Evolutionary conservation across 805 yeast species (phyloP).

Genomic region (Lachancea waltii): DNA sequence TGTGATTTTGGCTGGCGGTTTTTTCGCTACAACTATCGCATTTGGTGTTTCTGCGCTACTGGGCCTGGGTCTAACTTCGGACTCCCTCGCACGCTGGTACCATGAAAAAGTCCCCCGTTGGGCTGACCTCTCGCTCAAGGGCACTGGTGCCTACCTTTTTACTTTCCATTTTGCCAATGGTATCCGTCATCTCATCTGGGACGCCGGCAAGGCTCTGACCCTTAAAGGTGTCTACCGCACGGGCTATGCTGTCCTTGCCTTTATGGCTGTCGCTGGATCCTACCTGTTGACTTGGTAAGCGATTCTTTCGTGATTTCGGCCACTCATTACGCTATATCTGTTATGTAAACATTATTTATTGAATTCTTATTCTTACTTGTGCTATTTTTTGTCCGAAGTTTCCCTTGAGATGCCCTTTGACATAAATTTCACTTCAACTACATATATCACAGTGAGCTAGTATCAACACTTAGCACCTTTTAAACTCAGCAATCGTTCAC

Average conservation of each 20-base stretch:
- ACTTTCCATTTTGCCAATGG: slow-evolving; percentile 85
- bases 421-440: too few relatives aligned
- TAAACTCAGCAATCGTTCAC: not conserved
- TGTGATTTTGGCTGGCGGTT: slow-evolving; percentile 68
- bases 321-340: too few relatives aligned
- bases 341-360: slow-evolving; percentile 5
- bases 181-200: slow-evolving; percentile 92
- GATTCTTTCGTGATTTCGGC: too few relatives aligned
- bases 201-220: slow-evolving; percentile 71
- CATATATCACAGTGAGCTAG: not conserved
- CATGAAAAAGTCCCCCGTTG: slow-evolving; percentile 58
- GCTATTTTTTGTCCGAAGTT: not conserved
- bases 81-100: slow-evolving; percentile 32
- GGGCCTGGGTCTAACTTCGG: slow-evolving; percentile 42
- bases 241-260: slow-evolving; percentile 76
- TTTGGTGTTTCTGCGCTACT: slow-evolving; percentile 65
- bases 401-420: too few relatives aligned
- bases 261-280: slow-evolving; percentile 50
- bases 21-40: slow-evolving; percentile 69
- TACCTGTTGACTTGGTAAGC: slow-evolving; percentile 36
- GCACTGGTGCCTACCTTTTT: slow-evolving; percentile 71
- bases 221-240: slow-evolving; percentile 87
- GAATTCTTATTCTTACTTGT: not conserved
- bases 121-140: slow-evolving; percentile 59
- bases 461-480: too few relatives aligned